Conservation (phyloP, 441 rosid species). For the Brassica balearica region DNA sequence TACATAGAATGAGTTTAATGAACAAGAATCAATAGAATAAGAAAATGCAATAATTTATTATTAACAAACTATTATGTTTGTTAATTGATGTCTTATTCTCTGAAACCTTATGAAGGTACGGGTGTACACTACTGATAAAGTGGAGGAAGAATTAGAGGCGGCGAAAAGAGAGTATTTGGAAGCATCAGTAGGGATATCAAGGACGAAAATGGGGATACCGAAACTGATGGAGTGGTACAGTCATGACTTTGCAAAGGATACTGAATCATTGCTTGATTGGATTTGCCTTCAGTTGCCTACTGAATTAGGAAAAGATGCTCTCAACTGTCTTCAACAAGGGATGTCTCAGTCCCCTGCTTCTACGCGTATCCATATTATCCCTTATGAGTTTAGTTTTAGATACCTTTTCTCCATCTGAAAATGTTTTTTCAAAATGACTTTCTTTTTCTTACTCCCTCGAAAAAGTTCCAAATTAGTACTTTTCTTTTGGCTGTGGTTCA, state of each 20-base stretch:
- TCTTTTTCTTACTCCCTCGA: neutral
- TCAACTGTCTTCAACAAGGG: constrained; percentile 65
- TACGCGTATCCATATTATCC: constrained; percentile 57
- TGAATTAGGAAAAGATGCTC: constrained; percentile 71
- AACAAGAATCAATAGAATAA: neutral
- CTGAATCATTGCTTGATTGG: constrained; percentile 87
- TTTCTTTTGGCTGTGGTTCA: constrained; percentile 7
- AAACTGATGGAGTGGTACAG: constrained; percentile 86
- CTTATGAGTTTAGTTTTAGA: constrained; percentile 82
- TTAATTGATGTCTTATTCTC: neutral
- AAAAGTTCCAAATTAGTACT: neutral
- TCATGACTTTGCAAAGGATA: constrained; percentile 86
- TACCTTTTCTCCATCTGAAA: constrained; percentile 57
- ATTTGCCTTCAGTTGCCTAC: constrained; percentile 83
- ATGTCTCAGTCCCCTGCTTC: constrained; percentile 51
- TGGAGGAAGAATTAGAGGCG: constrained; percentile 67
- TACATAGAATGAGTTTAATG: neutral
- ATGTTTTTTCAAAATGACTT: neutral
- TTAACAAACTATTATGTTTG: neutral
- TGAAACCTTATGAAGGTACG: constrained; percentile 55
- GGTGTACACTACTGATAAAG: constrained; percentile 70
- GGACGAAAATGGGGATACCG: constrained; percentile 62
- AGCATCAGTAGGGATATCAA: constrained; percentile 78
- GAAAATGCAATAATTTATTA: neutral
- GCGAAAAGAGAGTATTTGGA: constrained; percentile 83